These are phyloP conservation scores for Amoebophrya sp. DNA, from an alignment of 169 alveolate genomes.

Conservation along the genomic window DNA sequence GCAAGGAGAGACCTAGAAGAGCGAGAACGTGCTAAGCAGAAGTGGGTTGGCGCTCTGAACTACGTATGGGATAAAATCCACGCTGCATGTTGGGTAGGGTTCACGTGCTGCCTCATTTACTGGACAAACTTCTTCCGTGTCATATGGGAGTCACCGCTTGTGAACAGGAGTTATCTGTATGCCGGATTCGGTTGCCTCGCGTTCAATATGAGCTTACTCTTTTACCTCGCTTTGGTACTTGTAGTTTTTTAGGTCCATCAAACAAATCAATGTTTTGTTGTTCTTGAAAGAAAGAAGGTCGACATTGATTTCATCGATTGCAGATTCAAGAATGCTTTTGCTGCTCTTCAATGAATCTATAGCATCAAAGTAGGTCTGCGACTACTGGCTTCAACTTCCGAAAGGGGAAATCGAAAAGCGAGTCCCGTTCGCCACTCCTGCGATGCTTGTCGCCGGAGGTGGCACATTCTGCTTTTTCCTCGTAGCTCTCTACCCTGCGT, in stretches of 20 bases:
- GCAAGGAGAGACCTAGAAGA: no score
- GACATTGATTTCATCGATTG: no score
- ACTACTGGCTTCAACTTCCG: background rate
- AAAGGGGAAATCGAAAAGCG: background rate
- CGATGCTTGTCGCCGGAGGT: background rate
- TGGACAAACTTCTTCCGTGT: slow-evolving; percentile 55
- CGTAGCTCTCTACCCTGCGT: background rate
- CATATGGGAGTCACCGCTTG: slow-evolving; percentile 51
- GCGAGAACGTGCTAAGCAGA: background rate
- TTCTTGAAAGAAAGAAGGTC: no score
- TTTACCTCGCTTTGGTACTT: background rate
- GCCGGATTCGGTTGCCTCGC: slow-evolving; percentile 44
- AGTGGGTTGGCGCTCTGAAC: slow-evolving; percentile 55
- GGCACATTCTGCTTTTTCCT: background rate
- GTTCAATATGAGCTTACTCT: slow-evolving; percentile 34
- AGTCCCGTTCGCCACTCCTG: background rate
- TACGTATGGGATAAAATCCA: slow-evolving; percentile 41
- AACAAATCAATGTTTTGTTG: no score
- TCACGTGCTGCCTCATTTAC: slow-evolving; percentile 46
- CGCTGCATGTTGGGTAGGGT: slow-evolving; percentile 51
- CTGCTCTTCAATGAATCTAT: no score
- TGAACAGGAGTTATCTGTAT: slow-evolving; percentile 43
- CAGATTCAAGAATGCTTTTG: background rate
- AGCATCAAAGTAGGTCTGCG: slow-evolving; percentile 13
- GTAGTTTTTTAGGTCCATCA: no score